These are phyloP conservation scores for Deinandra increscens DNA, from an alignment of 129 eudicot species.

Conservation along the genomic window DNA sequence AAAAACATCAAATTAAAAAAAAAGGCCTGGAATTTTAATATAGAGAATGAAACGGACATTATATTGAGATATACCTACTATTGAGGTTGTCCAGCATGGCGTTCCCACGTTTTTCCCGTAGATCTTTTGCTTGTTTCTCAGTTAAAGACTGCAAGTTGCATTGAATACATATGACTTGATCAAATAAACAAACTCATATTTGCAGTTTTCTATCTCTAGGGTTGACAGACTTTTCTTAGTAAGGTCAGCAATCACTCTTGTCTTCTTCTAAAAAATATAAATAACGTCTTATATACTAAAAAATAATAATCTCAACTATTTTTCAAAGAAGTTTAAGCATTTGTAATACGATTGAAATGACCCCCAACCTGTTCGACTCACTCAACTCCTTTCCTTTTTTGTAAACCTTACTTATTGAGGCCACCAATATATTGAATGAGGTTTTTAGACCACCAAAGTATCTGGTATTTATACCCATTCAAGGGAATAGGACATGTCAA, in stretches of 20 bases:
- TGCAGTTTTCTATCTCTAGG: background rate
- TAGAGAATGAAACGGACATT: slow-evolving; percentile 2
- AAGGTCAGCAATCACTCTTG: background rate
- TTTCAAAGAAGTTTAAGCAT: background rate
- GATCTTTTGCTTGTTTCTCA: slow-evolving; percentile 90
- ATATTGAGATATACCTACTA: slow-evolving; percentile 47
- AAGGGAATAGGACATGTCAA: background rate
- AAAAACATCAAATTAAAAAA: slow-evolving; percentile 19
- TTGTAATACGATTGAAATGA: background rate
- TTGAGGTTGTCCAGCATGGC: slow-evolving; percentile 60
- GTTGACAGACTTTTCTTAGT: background rate
- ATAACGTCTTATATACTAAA: background rate
- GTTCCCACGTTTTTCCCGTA: slow-evolving; percentile 63
- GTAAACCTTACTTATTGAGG: background rate
- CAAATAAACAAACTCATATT: slow-evolving; percentile 13
- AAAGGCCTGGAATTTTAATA: background rate
- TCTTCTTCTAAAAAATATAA: background rate
- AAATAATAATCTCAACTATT: background rate
- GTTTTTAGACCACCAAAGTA: background rate
- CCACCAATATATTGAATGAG: background rate
- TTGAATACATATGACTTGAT: background rate
- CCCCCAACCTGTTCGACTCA: background rate
- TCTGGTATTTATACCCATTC: background rate
- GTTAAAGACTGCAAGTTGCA: slow-evolving; percentile 59
- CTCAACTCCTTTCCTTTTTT: background rate